Conservation (phyloP, 176 grass and related monocot species). For the Miscanthus lutarioriparius region DNA sequence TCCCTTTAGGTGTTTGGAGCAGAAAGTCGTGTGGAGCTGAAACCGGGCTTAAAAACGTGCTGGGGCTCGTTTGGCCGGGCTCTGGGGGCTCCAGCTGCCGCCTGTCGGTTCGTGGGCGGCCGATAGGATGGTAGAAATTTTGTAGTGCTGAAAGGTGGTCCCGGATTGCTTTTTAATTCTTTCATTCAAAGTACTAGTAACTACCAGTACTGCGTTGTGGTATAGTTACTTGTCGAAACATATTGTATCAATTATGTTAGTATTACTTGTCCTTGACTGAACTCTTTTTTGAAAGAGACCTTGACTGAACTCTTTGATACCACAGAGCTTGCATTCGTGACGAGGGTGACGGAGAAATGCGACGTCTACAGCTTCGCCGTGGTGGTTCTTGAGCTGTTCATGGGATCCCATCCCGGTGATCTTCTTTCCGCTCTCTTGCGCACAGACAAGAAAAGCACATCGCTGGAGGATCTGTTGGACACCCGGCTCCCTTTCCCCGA, state of each 20-base stretch:
- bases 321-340: neutral
- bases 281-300: too few species aligned
- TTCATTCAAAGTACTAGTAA: neutral
- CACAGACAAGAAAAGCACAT: neutral
- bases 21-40: too few species aligned
- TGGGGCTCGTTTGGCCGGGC: too few species aligned
- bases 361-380: slow-evolving; percentile 13
- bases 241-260: neutral
- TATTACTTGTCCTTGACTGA: neutral
- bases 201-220: neutral
- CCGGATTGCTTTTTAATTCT: neutral
- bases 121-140: too few species aligned
- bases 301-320: neutral
- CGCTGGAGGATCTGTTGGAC: slow-evolving; percentile 27
- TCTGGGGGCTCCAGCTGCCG: too few species aligned
- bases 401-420: slow-evolving; percentile 1
- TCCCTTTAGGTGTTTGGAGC: too few species aligned
- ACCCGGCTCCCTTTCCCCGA: slow-evolving; percentile 19
- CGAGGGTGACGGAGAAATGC: slow-evolving; percentile 3
- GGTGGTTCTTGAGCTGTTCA: slow-evolving; percentile 13
- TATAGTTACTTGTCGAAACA: neutral
- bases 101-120: too few species aligned
- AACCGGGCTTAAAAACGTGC: too few species aligned
- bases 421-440: neutral
- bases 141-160: neutral